Base-by-base conservation (phyloP, 495 filamentous ascomycete species). In the Umbilicaria muhlenbergii region DNA sequence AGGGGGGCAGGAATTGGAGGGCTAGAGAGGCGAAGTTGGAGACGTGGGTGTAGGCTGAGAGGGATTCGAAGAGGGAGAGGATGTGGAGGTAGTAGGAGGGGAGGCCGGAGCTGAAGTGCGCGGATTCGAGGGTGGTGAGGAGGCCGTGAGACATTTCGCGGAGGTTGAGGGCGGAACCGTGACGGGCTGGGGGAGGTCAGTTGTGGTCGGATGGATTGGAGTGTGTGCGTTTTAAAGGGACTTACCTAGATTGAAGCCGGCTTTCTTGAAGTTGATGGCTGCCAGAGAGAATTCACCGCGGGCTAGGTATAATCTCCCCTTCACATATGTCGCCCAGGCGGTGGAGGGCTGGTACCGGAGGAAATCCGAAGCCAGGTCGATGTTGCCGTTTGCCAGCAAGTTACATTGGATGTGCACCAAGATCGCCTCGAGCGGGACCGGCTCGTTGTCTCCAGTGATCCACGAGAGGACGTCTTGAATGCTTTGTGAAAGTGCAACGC, bases 81-180 rank as follows among this genome's bases (percentile, higher is more conserved):
- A 96, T 73, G 59, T 98, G 92, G 36, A 80, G 73, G 56, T 89
- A 93, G 59, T 94, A 96, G 42, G 76, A 73, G 3, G 84, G 68
- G 24, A 91, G 69, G 8, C 88, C 91, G 41, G 74, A 73, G 53
- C 80, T 77, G 46, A 95, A 79, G 43, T 73, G 69, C 40, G 78
- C 75, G 52, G 72, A 74, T 45, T 88, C 79, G 11, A 77, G 70
- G n/a, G 79, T 69, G 45, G 79, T 71, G 3, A 94, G 69, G 13
- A 91, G 74, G 8, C 71, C 73, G 15, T 72, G 66, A 44, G 65
- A 70, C 60, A 68, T 67, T 19, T 64, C 64, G 42, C 65, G 60
- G 36, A 71, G 52, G 42, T 68, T 66, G 38, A 67, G 63, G 39
- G 67, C 40, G 16, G 69, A 56, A 43, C 66, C 70, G 31, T 61